Percentiles rank a stretch among this genome's conserved stretches.
Conservation (phyloP, 2,329 filamentous ascomycete genomes). For the Trichoderma pleuroti region DNA sequence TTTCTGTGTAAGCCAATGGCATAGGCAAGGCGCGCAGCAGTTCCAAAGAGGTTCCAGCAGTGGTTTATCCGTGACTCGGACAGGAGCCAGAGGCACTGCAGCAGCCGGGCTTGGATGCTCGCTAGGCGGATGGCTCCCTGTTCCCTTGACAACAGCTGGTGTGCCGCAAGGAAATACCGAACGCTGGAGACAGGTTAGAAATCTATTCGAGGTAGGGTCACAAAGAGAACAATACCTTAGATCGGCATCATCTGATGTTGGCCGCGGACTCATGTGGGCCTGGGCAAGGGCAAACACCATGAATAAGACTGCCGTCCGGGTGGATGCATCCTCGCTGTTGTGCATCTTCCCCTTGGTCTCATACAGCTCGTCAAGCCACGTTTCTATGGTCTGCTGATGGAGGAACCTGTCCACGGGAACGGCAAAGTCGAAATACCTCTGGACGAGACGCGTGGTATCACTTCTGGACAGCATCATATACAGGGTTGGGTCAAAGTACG, state of each 20-base stretch:
- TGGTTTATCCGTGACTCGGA: conserved; percentile 14
- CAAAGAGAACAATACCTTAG: not conserved
- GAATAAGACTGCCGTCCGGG: conserved; percentile 3
- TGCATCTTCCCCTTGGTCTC: conserved; percentile 14
- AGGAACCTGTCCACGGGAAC: conserved; percentile 14
- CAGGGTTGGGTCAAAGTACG: conserved; percentile 12
- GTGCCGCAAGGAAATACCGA: conserved; percentile 8
- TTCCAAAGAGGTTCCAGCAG: conserved; percentile 15
- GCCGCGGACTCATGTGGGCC: conserved; percentile 6
- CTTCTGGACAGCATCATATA: conserved; percentile 10
- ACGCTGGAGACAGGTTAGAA: not conserved
- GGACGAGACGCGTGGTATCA: conserved; percentile 14
- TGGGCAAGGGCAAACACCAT: conserved; percentile 15
- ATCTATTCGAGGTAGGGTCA: not conserved
- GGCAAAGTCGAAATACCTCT: conserved; percentile 15
- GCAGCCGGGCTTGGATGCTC: conserved; percentile 1
- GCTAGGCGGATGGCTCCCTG: conserved; percentile 6
- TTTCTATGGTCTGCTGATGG: conserved; percentile 10
- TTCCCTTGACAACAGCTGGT: conserved; percentile 2
- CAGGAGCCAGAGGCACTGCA: conserved; percentile 12
- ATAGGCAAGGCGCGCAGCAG: conserved; percentile 7
- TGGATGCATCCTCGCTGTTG: not conserved
- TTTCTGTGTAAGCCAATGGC: conserved; percentile 11
- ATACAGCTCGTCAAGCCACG: conserved; percentile 10
- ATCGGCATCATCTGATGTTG: conserved; percentile 13